Evolutionary conservation across 495 filamentous ascomycete genomes (phyloP).

Genomic region (Podospora pseudocomata): DNA sequence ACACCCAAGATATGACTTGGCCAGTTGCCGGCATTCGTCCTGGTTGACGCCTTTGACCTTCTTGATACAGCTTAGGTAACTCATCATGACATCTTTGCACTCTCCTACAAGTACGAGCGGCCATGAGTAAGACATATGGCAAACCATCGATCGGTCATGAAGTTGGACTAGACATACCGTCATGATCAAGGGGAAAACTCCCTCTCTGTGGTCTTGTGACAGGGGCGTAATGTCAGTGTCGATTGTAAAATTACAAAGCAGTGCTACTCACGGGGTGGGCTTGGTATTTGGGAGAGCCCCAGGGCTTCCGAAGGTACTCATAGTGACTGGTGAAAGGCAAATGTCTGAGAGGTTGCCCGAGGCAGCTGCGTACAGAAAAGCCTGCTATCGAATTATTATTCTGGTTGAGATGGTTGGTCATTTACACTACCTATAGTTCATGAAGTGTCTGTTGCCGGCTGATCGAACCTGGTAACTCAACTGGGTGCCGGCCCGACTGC

Average conservation of each 20-base stretch:
- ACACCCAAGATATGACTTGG: constrained; percentile 84
- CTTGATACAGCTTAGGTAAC: constrained; percentile 82
- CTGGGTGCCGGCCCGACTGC: background rate
- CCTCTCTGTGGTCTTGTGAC: constrained; percentile 77
- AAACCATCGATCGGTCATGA: background rate
- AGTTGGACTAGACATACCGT: constrained; percentile 54
- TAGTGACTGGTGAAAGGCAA: background rate
- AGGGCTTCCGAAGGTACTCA: constrained; percentile 73
- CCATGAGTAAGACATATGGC: constrained; percentile 14
- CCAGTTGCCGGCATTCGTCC: constrained; percentile 74
- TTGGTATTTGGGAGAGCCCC: constrained; percentile 69
- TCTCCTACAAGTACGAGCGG: constrained; percentile 57
- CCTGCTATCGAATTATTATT: no score
- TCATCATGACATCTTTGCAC: constrained; percentile 81
- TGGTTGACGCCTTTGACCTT: constrained; percentile 78
- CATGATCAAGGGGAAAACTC: constrained; percentile 94
- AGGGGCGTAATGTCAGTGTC: constrained; percentile 10
- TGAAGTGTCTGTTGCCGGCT: background rate
- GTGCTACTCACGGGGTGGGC: constrained; percentile 66
- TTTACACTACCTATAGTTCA: no score
- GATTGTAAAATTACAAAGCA: constrained; percentile 2
- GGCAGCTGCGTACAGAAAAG: no score
- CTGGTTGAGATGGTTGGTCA: no score
- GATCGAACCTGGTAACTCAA: background rate
- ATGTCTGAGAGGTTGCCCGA: background rate